phyloP scores from a whole-genome alignment of 768 basidiomycete genomes.

The Boletus edulis region DNA sequence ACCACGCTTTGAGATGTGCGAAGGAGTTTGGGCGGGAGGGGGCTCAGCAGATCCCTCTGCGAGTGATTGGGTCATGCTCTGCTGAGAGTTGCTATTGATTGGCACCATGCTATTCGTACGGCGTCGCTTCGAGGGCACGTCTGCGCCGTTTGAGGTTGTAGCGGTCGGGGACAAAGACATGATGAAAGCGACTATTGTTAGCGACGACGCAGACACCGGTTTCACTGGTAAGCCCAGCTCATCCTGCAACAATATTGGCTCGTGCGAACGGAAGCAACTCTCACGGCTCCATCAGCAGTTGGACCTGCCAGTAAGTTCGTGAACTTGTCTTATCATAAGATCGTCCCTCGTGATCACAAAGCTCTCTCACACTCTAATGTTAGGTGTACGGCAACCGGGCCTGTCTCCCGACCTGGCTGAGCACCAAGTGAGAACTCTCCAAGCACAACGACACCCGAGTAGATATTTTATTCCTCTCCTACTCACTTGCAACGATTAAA shows the following conservation, averaged over 20 bases:
- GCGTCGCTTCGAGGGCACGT: conserved; percentile 56
- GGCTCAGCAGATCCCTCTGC: conserved; percentile 31
- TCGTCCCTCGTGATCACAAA: too few relatives aligned
- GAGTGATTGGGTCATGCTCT: conserved; percentile 35
- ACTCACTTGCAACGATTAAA: neutral
- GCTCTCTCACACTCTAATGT: too few relatives aligned
- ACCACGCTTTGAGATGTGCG: conserved; percentile 88
- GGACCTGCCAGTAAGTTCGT: too few relatives aligned
- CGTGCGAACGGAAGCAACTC: too few relatives aligned
- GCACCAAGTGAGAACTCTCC: too few relatives aligned
- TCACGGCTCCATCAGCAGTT: too few relatives aligned
- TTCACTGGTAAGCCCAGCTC: conserved; percentile 3
- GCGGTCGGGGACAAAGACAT: conserved; percentile 71
- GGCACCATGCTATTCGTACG: conserved; percentile 39
- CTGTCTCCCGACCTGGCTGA: too few relatives aligned
- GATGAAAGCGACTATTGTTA: conserved; percentile 19
- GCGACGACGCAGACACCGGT: conserved; percentile 13
- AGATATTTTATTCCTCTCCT: too few relatives aligned
- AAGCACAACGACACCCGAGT: too few relatives aligned
- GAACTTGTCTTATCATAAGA: too few relatives aligned
- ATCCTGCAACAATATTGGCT: neutral
- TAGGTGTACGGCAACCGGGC: too few relatives aligned
- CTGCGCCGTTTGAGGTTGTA: conserved; percentile 54
- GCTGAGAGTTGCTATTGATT: conserved; percentile 11
- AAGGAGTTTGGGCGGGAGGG: conserved; percentile 30